Evolutionary conservation across 495 filamentous ascomycete species (phyloP).

Genomic region (Aspergillus carlsbadensis): DNA sequence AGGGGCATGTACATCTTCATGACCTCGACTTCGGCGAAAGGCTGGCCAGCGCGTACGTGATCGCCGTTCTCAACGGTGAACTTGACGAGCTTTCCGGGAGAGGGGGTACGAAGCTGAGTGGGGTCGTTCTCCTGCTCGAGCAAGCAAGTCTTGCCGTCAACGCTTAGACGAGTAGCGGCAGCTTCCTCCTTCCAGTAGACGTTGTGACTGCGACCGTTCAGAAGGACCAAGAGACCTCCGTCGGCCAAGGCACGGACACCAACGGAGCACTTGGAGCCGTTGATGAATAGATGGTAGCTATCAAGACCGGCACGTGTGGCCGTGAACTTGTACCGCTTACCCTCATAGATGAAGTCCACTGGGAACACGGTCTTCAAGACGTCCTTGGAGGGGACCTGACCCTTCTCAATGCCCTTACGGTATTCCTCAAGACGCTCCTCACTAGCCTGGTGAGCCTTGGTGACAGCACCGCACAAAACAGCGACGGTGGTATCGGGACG

Average conservation of each 20-base stretch:
- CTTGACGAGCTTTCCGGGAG: constrained; percentile 97
- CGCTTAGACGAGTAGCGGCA: constrained; percentile 89
- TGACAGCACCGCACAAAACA: constrained; percentile 90
- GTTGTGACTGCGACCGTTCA: constrained; percentile 91
- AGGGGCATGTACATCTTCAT: constrained; percentile 99
- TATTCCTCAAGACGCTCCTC: constrained; percentile 87
- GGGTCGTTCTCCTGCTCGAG: constrained; percentile 99
- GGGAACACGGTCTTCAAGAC: constrained; percentile 97
- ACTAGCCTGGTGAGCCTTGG: constrained; percentile 90
- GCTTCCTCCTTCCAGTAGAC: constrained; percentile 99
- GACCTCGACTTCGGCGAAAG: constrained; percentile 97
- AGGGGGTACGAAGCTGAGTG: constrained; percentile 91
- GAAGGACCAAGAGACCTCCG: constrained; percentile 88
- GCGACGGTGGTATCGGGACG: constrained; percentile 89
- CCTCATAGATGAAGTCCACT: constrained; percentile 98
- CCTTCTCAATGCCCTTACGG: constrained; percentile 85
- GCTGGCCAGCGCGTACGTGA: constrained; percentile 88
- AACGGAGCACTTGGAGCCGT: constrained; percentile 93
- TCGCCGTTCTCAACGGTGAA: constrained; percentile 96
- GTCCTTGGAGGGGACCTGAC: constrained; percentile 94
- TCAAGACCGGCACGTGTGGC: constrained; percentile 89
- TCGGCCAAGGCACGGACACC: constrained; percentile 91
- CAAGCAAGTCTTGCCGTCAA: constrained; percentile 96
- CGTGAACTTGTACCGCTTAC: constrained; percentile 94
- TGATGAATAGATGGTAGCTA: constrained; percentile 98